A percentile compares a stretch with the other conserved stretches of the same genome.
phyloP scores from a whole-genome alignment of 768 basidiomycete species.

The Saitozyma sp. region DNA sequence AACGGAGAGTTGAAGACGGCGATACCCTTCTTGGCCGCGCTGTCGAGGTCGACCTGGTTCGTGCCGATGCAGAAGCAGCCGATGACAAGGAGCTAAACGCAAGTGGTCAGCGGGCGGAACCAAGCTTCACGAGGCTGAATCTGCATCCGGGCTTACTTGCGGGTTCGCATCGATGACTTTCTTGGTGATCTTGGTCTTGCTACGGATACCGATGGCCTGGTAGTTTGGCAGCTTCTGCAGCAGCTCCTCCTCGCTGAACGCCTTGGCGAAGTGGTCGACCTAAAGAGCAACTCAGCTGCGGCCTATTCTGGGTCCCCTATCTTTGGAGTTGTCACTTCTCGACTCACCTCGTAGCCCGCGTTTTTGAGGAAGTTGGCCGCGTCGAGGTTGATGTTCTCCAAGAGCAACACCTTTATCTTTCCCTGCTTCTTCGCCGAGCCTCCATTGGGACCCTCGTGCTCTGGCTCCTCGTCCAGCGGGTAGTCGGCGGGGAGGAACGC shows the following conservation, averaged over 20 bases:
- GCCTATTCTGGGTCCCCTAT: not conserved
- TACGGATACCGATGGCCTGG: slow-evolving; percentile 93
- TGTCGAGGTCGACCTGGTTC: slow-evolving; percentile 89
- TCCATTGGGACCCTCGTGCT: slow-evolving; percentile 14
- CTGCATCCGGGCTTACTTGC: slow-evolving; percentile 59
- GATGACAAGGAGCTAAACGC: slow-evolving; percentile 78
- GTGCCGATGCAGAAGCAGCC: slow-evolving; percentile 99
- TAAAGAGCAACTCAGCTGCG: slow-evolving; percentile 44
- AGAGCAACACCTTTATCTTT: slow-evolving; percentile 73
- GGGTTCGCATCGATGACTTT: slow-evolving; percentile 81
- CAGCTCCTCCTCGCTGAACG: slow-evolving; percentile 91
- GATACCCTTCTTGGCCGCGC: slow-evolving; percentile 82
- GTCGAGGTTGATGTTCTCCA: slow-evolving; percentile 93
- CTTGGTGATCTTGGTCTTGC: slow-evolving; percentile 94
- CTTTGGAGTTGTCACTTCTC: not conserved
- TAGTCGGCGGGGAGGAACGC: slow-evolving; percentile 44
- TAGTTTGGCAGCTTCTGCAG: slow-evolving; percentile 72
- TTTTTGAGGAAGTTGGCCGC: slow-evolving; percentile 76
- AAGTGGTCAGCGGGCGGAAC: slow-evolving; percentile 1
- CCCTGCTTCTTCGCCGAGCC: slow-evolving; percentile 58
- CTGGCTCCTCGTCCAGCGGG: slow-evolving; percentile 26
- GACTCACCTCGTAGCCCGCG: slow-evolving; percentile 67
- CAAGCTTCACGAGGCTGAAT: slow-evolving; percentile 24
- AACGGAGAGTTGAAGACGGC: slow-evolving; percentile 97
- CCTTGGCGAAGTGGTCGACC: slow-evolving; percentile 83